These are phyloP conservation scores for Heliocybe sulcata DNA, from an alignment of 1,284 basidiomycete species.

Conservation along the genomic window DNA sequence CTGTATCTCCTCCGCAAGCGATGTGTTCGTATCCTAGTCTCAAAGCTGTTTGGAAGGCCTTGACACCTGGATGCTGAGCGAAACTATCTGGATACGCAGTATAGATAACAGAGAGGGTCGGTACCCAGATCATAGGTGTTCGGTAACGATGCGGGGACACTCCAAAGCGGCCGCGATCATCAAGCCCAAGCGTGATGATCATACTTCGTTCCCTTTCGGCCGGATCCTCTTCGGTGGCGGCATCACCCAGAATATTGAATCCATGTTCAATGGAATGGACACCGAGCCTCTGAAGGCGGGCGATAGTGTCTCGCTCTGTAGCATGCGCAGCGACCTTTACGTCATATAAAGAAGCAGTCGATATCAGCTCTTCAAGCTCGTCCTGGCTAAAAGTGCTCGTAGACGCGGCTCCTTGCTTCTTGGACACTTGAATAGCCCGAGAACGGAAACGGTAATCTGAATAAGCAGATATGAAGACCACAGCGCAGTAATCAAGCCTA, in stretches of 20 bases:
- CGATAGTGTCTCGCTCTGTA: slow-evolving; percentile 29
- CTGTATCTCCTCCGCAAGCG: slow-evolving; percentile 59
- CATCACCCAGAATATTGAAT: slow-evolving; percentile 26
- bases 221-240: slow-evolving; percentile 7
- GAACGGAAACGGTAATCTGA: slow-evolving; percentile 47
- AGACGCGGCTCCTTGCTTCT: slow-evolving; percentile 22
- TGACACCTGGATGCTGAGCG: slow-evolving; percentile 23
- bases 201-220: slow-evolving; percentile 2
- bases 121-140: slow-evolving; percentile 39
- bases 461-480: background rate
- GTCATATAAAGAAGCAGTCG: slow-evolving; percentile 41
- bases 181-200: slow-evolving; percentile 12
- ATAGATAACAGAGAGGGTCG: slow-evolving; percentile 51
- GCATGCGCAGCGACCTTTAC: slow-evolving; percentile 60
- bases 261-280: slow-evolving; percentile 48
- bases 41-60: slow-evolving; percentile 39
- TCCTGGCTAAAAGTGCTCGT: slow-evolving; percentile 36
- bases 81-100: slow-evolving; percentile 27
- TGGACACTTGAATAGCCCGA: slow-evolving; percentile 30
- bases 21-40: slow-evolving; percentile 35
- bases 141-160: background rate
- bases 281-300: slow-evolving; percentile 25
- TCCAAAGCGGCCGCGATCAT: background rate
- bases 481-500: slow-evolving; percentile 4
- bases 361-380: slow-evolving; percentile 45